Evolutionary conservation across 2,329 filamentous ascomycete species (phyloP).

Genomic region (Xylaria sp.): DNA sequence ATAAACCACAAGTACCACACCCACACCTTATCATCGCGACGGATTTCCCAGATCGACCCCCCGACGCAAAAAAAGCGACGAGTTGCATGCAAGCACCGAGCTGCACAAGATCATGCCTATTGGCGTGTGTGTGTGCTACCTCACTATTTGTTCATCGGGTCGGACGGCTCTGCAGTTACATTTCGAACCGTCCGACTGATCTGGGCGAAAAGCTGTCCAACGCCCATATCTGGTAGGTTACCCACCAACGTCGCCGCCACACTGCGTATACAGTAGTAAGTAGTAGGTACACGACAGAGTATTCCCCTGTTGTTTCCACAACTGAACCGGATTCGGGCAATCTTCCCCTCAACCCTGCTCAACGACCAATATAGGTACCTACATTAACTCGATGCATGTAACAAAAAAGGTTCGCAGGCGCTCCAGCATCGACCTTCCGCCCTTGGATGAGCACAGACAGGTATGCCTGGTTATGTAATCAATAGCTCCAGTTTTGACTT

Average conservation of each 20-base stretch:
- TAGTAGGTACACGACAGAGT: neutral
- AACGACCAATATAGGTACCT: neutral
- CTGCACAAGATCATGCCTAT: conserved; percentile 8
- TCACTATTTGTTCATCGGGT: neutral
- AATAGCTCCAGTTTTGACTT: conserved; percentile 21
- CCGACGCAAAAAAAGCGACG: conserved; percentile 23
- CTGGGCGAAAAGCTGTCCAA: neutral
- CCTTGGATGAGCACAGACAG: neutral
- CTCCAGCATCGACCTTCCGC: conserved; percentile 7
- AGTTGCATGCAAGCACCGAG: conserved; percentile 17
- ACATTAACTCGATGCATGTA: neutral
- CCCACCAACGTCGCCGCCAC: neutral
- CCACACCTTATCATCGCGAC: neutral
- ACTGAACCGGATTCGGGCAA: conserved; percentile 3
- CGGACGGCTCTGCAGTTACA: conserved; percentile 23
- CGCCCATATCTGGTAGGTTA: neutral
- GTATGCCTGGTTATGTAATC: conserved; percentile 16
- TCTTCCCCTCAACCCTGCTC: neutral
- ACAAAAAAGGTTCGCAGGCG: conserved; percentile 8
- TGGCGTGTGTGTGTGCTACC: conserved; percentile 2
- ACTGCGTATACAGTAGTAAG: no score
- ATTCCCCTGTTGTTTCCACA: neutral
- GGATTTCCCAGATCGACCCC: conserved; percentile 9
- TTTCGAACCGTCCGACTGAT: neutral
- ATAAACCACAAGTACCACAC: neutral